Evolutionary conservation across 1,284 basidiomycete genomes (phyloP), one percentile per base, ranked within the genome.

Genomic region (Boletus nobilissimus): DNA sequence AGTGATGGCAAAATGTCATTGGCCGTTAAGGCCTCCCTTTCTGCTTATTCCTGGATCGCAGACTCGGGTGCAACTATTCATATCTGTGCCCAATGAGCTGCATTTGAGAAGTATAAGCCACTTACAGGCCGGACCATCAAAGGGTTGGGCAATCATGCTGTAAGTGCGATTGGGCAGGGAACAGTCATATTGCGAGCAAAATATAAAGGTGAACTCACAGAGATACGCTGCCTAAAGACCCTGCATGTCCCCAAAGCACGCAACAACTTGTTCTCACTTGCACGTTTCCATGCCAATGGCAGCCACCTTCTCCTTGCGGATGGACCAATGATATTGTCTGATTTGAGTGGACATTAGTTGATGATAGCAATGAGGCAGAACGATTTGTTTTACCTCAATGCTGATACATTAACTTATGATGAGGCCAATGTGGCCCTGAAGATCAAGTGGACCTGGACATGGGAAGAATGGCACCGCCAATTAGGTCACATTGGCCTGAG

Each of bases 231-330:
- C n/a, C 29, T 57, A n/a, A 29, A 57, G 10, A n/a, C 10, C 11
- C 29, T 57, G 13, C n/a, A 57, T 57, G 54, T 57, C 6, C 26
- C 54, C 16, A 14, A n/a, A 57, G 54, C 54, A 7, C 16, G 54
- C 10, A 6, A n/a, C 16, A 57, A 57, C 16, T 16, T 57, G 11
- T n/a, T 57, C n/a, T 57, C n/a, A n/a, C 26, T 57, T 16, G 16
- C 29, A 29, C n/a, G 18, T 29, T n/a, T 57, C 10, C 29, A 57
- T n/a, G 16, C 29, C 13, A 9, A 13, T n/a, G 6, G 54, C 5
- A 13, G 54, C 5, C 3, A 16, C n/a, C 5, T 57, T 2, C 2
- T 57, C 9, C 16, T n/a, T 10, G n/a, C 5, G 3, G 10, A n/a
- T 11, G 8, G 54, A 13, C 54, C 9, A 57, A 57, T 57, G 54